phyloP scores from a whole-genome alignment of 371 early-diverging fungal species.

The Mortierella sp. region DNA sequence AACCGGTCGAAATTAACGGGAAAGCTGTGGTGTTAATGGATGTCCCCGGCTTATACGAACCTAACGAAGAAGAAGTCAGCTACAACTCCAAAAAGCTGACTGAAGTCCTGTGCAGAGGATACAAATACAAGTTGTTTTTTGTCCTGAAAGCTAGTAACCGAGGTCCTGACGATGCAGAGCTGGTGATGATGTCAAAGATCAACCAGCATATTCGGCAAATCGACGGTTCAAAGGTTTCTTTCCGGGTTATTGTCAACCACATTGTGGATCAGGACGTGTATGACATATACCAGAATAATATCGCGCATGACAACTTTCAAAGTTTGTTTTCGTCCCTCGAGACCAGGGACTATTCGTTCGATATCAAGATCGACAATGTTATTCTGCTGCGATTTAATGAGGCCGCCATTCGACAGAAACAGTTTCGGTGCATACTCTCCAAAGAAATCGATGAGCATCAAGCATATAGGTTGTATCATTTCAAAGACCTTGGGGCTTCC shows the following conservation, averaged over 20 bases:
- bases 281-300: background rate
- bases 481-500: background rate
- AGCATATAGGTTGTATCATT: background rate
- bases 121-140: background rate
- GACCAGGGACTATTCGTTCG: background rate
- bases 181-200: background rate
- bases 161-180: background rate
- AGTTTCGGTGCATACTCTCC: background rate
- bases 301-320: background rate
- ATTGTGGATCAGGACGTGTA: background rate
- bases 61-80: background rate
- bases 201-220: background rate
- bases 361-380: background rate
- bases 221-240: background rate
- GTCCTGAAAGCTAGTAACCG: background rate
- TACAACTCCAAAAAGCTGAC: background rate
- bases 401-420: background rate
- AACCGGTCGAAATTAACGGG: background rate
- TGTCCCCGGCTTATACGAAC: slow-evolving; percentile 14
- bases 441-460: background rate
- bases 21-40: background rate
- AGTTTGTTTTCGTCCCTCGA: background rate
- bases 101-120: background rate
- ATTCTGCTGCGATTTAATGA: background rate
- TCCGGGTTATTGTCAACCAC: background rate